Conservation (phyloP, 208 protist genomes). For the Leishmania turanica region DNA sequence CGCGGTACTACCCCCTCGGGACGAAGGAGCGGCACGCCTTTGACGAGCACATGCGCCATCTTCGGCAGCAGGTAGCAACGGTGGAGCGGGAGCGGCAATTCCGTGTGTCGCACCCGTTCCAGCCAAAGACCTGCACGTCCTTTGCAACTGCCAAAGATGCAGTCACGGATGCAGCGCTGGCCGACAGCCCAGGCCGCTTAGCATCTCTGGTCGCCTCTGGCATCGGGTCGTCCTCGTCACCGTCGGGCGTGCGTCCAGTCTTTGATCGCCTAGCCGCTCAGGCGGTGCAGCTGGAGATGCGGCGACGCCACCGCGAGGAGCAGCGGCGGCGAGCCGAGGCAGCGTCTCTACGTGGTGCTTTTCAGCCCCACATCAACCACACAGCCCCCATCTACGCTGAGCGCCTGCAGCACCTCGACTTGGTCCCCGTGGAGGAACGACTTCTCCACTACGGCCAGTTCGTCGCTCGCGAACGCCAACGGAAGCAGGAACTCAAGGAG, state of each 20-base stretch:
- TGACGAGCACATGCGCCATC: slow-evolving; percentile 45
- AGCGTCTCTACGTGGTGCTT: slow-evolving; percentile 35
- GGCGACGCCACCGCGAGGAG: slow-evolving; percentile 36
- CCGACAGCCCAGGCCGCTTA: not conserved
- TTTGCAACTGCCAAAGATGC: not conserved
- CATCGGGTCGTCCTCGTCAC: not conserved
- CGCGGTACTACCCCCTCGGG: slow-evolving; percentile 62
- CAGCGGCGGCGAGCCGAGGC: slow-evolving; percentile 49
- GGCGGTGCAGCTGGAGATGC: slow-evolving; percentile 40
- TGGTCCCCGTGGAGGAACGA: slow-evolving; percentile 72
- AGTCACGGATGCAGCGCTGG: not conserved
- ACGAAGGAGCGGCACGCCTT: slow-evolving; percentile 59
- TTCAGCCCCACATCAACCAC: slow-evolving; percentile 64
- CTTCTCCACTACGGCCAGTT: slow-evolving; percentile 77
- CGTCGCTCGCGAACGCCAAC: slow-evolving; percentile 38
- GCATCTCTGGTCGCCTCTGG: not conserved
- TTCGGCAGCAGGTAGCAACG: slow-evolving; percentile 12
- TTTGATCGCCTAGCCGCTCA: slow-evolving; percentile 62
- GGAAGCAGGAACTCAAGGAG: slow-evolving; percentile 36
- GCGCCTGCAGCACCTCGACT: slow-evolving; percentile 16
- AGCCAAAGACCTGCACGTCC: slow-evolving; percentile 1
- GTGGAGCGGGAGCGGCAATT: slow-evolving; percentile 20
- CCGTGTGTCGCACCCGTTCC: slow-evolving; percentile 25
- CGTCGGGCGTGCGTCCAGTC: slow-evolving; percentile 25
- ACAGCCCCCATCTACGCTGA: slow-evolving; percentile 14